phyloP scores from a whole-genome alignment of 192 early-diverging fungal species.

The Lobosporangium transversale region DNA sequence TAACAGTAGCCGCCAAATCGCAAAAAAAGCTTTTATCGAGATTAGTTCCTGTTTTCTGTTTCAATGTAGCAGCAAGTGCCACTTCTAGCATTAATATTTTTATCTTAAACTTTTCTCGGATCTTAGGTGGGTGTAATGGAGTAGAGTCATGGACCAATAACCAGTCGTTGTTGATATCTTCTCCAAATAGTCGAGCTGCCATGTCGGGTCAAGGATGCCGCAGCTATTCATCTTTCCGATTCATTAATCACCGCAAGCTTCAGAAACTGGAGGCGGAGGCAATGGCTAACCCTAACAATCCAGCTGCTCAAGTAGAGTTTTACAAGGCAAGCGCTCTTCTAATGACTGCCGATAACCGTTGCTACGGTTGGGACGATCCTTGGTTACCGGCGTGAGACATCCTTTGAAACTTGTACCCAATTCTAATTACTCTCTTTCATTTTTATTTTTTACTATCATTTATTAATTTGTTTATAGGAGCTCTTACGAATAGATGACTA shows the following conservation, averaged over 20 bases:
- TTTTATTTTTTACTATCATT: background rate
- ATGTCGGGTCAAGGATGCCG: slow-evolving; percentile 15
- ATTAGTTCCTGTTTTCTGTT: too few species aligned
- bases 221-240: slow-evolving; percentile 52
- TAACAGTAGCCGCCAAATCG: too few species aligned
- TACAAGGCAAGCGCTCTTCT: slow-evolving; percentile 55
- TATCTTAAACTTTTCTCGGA: background rate
- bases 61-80: too few species aligned
- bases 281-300: slow-evolving; percentile 58
- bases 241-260: slow-evolving; percentile 56
- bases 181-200: slow-evolving; percentile 9
- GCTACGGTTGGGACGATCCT: too few species aligned
- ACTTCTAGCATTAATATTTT: background rate
- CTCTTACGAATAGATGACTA: slow-evolving; percentile 62
- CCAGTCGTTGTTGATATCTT: slow-evolving; percentile 6
- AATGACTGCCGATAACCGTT: too few species aligned
- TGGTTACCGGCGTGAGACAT: too few species aligned
- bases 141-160: background rate
- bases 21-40: too few species aligned
- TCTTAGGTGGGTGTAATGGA: background rate
- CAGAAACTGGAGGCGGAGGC: slow-evolving; percentile 66
- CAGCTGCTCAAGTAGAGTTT: slow-evolving; percentile 59
- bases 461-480: slow-evolving; percentile 49
- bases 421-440: too few species aligned
- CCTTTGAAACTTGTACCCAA: too few species aligned